Evolutionary conservation across 179 eudicot genomes (phyloP).

Genomic region (Beta corolliflora): DNA sequence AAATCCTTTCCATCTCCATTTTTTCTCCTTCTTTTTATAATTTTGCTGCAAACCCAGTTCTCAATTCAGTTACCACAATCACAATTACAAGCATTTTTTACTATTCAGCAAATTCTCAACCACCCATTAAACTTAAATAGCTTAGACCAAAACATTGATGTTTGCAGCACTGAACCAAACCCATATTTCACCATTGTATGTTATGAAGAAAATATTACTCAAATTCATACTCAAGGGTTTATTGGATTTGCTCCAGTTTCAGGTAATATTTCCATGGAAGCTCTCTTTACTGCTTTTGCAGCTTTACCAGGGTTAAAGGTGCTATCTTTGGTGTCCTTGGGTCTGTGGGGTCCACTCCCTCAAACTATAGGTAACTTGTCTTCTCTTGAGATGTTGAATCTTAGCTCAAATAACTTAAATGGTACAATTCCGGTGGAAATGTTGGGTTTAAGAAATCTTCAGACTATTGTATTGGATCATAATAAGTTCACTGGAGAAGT

Average conservation of each 20-base stretch:
- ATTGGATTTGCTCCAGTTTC: slow-evolving; percentile 37
- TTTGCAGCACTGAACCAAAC: slow-evolving; percentile 54
- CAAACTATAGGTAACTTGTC: slow-evolving; percentile 43
- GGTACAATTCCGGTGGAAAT: slow-evolving; percentile 58
- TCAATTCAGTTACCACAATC: slow-evolving; percentile 48
- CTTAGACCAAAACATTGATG: slow-evolving; percentile 42
- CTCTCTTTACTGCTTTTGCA: slow-evolving; percentile 49
- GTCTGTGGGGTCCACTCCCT: slow-evolving; percentile 65
- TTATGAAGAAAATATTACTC: slow-evolving; percentile 62
- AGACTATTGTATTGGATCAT: slow-evolving; percentile 62
- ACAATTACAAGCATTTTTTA: slow-evolving; percentile 44
- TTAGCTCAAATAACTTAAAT: slow-evolving; percentile 60
- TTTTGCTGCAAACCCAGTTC: slow-evolving; percentile 32
- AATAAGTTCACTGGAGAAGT: slow-evolving; percentile 56
- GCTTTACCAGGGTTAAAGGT: slow-evolving; percentile 57
- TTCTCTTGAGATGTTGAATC: slow-evolving; percentile 63
- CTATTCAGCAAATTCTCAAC: slow-evolving; percentile 51
- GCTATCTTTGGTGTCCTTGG: slow-evolving; percentile 58
- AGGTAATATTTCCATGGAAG: slow-evolving; percentile 43
- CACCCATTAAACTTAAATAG: slow-evolving; percentile 41
- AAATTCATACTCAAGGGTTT: slow-evolving; percentile 55
- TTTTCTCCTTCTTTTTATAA: slow-evolving; percentile 16
- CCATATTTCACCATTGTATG: slow-evolving; percentile 54
- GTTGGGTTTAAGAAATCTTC: slow-evolving; percentile 45
- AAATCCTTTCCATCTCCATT: slow-evolving; percentile 19